Base-by-base conservation (phyloP, 148 eudicot species). In the Drosera capensis region DNA sequence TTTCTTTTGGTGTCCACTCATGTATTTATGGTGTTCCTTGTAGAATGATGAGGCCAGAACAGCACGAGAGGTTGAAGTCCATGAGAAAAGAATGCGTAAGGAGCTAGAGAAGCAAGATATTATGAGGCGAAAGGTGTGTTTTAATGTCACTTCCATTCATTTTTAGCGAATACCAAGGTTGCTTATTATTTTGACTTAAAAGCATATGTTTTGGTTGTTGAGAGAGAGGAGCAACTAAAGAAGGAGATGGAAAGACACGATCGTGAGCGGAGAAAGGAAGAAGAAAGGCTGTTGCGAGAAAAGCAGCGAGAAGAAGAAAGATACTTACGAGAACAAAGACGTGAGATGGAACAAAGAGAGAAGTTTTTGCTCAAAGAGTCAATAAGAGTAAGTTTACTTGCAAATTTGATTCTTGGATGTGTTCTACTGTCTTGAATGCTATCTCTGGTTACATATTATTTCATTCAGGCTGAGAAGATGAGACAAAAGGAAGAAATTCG, bases 181-280 rank as follows among this genome's bases (percentile, higher is more conserved):
- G 3, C 3, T 34, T 34, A 15, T 34, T 25, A 15, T 46, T 56
- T 51, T 48, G 18, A 30, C 40, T 34, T 63, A 24, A 51, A 60
- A 22, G 20, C 25, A 23, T 23, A 7, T 25, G 11, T 65, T 50
- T 9, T 59, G 23, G 62, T 31, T 47, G 45, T 66, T 7, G 49
- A 88, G 94, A 80, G 86, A 69, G 97, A 88, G 63, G 94, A 83
- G 44, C 84, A 83, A 70, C 80, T 83, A 77, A 78, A 53, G 64
- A 88, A 80, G 63, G 97, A 88, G 57, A 77, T 83, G 92, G 97
- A 88, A 67, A 80, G 84, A 63, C 92, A 70, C 50, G 96, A 87
- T 7, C 82, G 94, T 15, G 96, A 87, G 56, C 71, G 94, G 43
- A 71, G 78, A 46, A 83, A 73, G 66, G 97, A 88, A 68, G 94